Conservation (phyloP, 2,329 filamentous ascomycete genomes). For the Aspergillus hortae region DNA sequence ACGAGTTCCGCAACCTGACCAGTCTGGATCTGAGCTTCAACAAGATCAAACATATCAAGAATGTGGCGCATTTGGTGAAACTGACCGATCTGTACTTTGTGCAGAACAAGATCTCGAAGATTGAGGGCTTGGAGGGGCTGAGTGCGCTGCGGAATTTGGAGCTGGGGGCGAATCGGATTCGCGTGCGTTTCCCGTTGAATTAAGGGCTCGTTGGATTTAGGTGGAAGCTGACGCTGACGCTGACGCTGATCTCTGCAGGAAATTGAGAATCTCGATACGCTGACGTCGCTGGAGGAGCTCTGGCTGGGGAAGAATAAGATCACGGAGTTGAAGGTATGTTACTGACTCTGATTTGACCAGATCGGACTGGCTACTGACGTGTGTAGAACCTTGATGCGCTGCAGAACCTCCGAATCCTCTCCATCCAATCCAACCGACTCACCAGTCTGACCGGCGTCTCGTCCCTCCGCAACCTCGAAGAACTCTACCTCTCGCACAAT, state of each 20-base stretch:
- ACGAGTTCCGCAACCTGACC: slow-evolving; percentile 70
- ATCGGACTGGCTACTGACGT: slow-evolving; percentile 6
- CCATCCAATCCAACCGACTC: slow-evolving; percentile 93
- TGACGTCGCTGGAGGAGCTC: slow-evolving; percentile 77
- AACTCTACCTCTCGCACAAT: slow-evolving; percentile 95
- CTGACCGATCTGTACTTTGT: slow-evolving; percentile 87
- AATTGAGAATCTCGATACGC: slow-evolving; percentile 76
- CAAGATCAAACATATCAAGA: slow-evolving; percentile 98
- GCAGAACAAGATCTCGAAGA: slow-evolving; percentile 86
- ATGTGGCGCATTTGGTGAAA: slow-evolving; percentile 71
- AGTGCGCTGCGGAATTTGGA: slow-evolving; percentile 77
- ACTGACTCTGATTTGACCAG: background rate
- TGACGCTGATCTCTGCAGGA: slow-evolving; percentile 44
- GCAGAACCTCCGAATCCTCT: slow-evolving; percentile 77
- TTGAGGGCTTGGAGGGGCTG: slow-evolving; percentile 78
- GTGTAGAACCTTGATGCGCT: slow-evolving; percentile 64
- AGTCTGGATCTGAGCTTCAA: slow-evolving; percentile 94
- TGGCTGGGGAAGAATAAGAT: slow-evolving; percentile 99
- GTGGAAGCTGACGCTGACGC: background rate
- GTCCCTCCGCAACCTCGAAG: slow-evolving; percentile 73
- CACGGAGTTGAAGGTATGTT: slow-evolving; percentile 64
- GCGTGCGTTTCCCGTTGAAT: slow-evolving; percentile 40
- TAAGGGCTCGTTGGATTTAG: background rate
- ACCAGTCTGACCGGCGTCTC: slow-evolving; percentile 71
- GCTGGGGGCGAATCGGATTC: slow-evolving; percentile 85